Evolutionary conservation across 768 basidiomycete genomes (phyloP), one percentile per base, ranked within the genome.

Genomic region (Podaxis sp.): DNA sequence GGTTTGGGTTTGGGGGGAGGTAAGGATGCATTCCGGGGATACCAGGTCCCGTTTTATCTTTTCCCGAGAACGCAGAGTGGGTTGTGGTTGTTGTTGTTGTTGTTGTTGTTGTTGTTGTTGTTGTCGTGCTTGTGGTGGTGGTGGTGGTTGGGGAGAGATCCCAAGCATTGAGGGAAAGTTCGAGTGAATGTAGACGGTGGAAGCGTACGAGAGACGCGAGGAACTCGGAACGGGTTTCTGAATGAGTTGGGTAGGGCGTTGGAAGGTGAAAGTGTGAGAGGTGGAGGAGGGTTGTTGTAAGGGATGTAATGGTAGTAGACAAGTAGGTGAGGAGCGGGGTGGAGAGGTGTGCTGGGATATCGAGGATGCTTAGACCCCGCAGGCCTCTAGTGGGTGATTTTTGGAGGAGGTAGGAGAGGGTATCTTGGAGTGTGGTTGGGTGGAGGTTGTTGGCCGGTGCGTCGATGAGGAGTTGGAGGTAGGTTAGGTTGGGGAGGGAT

Each of bases 191-290:
- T 53, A 65, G 21, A 61, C 51, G 59, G 69, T 66, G 54, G 75
- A 68, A 44, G 67, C 57, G 48, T 71, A 71, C 42, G 71, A 70
- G 74, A 74, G 65, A 13, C 27, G 25, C 21, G 14, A 61, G 27
- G 37, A 50, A 32, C 11, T 28, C 14, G 32, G 32, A 13, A 7
- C 36, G 13, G 28, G 11, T 28, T 14, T 37, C 6, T 57, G 52
- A 32, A 27, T 46, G 37, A n/a, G 35, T 23, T 0, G 42, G 38
- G 14, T 47, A 46, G 9, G 59, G 47, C 2, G 14, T 25, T 18
- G 57, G 63, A 32, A 64, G 60, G 23, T 62, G 55, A 32, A 52
- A 35, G 6, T 56, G 50, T 21, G 42, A 62, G 38, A 53, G 55
- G 25, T 52, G 57, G 16, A 32, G 21, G 25, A 36, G 51, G 27